These are phyloP conservation scores for Leccinum longicurvipes DNA, from an alignment of 768 basidiomycete species.

Conservation along the genomic window DNA sequence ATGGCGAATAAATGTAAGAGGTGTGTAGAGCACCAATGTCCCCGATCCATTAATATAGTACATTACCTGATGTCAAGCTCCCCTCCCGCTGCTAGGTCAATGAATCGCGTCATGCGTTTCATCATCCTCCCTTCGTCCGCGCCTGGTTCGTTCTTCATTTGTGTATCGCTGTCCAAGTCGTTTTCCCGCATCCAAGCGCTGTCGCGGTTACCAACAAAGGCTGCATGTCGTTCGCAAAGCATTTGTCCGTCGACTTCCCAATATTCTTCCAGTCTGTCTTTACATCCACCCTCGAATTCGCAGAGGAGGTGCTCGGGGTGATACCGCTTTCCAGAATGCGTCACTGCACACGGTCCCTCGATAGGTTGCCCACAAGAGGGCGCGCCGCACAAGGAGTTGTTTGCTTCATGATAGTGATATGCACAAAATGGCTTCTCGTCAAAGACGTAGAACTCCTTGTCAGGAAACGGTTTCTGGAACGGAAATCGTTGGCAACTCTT, in stretches of 20 bases:
- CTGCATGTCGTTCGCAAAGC: slow-evolving; percentile 82
- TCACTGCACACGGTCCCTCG: slow-evolving; percentile 90
- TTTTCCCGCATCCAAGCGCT: slow-evolving; percentile 17
- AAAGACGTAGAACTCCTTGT: slow-evolving; percentile 87
- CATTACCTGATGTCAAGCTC: slow-evolving; percentile 33
- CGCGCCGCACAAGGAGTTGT: slow-evolving; percentile 83
- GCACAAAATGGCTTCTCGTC: slow-evolving; percentile 89
- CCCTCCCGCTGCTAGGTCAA: slow-evolving; percentile 52
- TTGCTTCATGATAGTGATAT: slow-evolving; percentile 91
- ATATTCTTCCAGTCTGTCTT: slow-evolving; percentile 70
- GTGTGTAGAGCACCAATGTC: slow-evolving; percentile 9
- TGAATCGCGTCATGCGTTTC: slow-evolving; percentile 79
- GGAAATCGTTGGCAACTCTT: slow-evolving; percentile 1
- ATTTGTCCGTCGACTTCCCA: slow-evolving; percentile 86
- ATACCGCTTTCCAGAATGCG: slow-evolving; percentile 74
- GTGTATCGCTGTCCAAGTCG: slow-evolving; percentile 8
- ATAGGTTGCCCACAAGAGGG: slow-evolving; percentile 81
- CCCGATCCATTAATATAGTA: slow-evolving; percentile 16
- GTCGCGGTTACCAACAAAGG: slow-evolving; percentile 24
- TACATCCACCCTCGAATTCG: slow-evolving; percentile 58
- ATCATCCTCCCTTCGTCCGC: slow-evolving; percentile 50
- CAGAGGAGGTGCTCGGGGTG: slow-evolving; percentile 89
- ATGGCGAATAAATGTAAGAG: slow-evolving; percentile 15
- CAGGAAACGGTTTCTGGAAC: slow-evolving; percentile 79
- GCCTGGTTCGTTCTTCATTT: slow-evolving; percentile 8